Base-by-base conservation (phyloP, 352 stramenopile species). In the Phytophthora brassicae region DNA sequence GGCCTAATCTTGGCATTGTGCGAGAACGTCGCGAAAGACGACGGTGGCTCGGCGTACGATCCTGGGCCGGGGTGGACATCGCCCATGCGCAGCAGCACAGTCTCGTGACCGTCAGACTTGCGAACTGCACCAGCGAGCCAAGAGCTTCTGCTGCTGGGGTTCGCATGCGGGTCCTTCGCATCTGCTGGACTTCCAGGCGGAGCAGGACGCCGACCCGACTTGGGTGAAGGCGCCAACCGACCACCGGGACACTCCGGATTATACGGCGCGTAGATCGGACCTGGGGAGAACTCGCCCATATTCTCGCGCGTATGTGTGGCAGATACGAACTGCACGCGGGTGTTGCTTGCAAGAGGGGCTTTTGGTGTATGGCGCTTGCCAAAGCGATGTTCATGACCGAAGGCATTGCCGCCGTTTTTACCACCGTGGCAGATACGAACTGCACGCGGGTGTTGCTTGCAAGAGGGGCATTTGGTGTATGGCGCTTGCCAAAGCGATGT, bases 231-330 rank as follows among this genome's bases (percentile, higher is more conserved):
- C 3, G 81, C 85, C 2, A 94, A 58, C 16, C 83, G 67, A 0
- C 83, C 85, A 14, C 85, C 85, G 9, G 83, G 69, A 12, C 68
- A 82, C n/a, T 89, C 74, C 2, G 85, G 85, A 14, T 90, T 89
- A 53, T 81, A 84, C 36, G 83, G 81, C 17, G 71, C 64, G 66
- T 94, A 94, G 64, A 94, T 94, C 20, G 85, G 85, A 2, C 85
- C 85, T 29, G 85, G 85, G 8, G 85, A 94, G 60, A 92, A 94
- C 72, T 92, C 85, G 56, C 79, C 85, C 83, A 94, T 92, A 53
- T 94, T 94, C 47, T 94, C 85, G 22, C 85, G 83, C 13, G 74
- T 88, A 62, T 94, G 85, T 24, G 81, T 81, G 6, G 78, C 55
- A 17, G 85, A 92, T 33, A 92, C 79, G 54, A 90, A 90, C 55